A percentile compares a stretch with the other conserved stretches of the same genome.
These are phyloP conservation scores for Solanum lycopersicoides DNA, from an alignment of 257 asterid genomes.

Conservation along the genomic window DNA sequence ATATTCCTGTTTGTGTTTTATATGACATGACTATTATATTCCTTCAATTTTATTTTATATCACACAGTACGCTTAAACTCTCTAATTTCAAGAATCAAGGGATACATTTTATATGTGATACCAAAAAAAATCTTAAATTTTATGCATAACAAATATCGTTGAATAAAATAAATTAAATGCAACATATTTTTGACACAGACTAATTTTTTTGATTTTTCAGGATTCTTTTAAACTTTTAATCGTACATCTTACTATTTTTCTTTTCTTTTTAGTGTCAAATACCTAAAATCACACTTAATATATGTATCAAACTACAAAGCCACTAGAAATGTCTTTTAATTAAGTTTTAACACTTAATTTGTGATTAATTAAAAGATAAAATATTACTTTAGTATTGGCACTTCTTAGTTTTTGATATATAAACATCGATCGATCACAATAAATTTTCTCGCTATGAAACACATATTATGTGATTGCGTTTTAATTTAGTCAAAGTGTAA, in stretches of 20 bases:
- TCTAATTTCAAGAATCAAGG: not conserved
- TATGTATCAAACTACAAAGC: not conserved
- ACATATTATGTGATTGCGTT: not conserved
- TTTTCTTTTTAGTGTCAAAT: not conserved
- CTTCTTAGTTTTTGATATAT: not conserved
- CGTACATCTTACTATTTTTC: not conserved
- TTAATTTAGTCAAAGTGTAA: not conserved
- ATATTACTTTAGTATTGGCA: not conserved
- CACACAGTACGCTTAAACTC: not conserved
- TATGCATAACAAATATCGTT: not conserved
- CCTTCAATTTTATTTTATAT: not conserved
- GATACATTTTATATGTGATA: not conserved
- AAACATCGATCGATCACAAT: not conserved
- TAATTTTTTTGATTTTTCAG: not conserved
- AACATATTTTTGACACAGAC: not conserved
- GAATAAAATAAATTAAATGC: not conserved
- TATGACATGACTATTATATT: not conserved
- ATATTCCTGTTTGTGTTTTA: not conserved
- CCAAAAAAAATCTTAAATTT: not conserved
- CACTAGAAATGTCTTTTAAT: not conserved
- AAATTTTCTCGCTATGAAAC: not conserved
- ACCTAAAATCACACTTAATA: not conserved
- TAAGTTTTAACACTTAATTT: not conserved
- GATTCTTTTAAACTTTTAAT: too few species aligned
- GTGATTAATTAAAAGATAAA: not conserved